Evolutionary conservation across 768 basidiomycete genomes (phyloP).

Genomic region (Lactarius evosmus): DNA sequence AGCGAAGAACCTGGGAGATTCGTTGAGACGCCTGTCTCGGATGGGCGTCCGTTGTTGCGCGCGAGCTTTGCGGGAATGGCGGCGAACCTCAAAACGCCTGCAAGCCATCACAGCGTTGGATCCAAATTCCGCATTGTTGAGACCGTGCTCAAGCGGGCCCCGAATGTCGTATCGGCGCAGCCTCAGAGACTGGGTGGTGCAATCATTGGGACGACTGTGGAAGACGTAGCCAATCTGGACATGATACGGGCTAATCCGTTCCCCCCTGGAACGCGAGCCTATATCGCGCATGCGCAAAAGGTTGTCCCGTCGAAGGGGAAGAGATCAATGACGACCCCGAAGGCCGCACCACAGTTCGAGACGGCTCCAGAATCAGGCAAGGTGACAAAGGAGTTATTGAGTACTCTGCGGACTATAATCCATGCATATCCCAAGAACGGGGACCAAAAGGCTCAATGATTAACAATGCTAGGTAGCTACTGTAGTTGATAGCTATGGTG

Average conservation of each 20-base stretch:
- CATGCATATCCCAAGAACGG: not conserved
- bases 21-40: constrained; percentile 13
- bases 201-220: constrained; percentile 35
- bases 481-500: constrained; percentile 14
- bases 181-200: constrained; percentile 38
- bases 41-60: constrained; percentile 26
- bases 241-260: constrained; percentile 45
- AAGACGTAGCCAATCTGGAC: constrained; percentile 33
- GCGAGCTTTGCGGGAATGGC: constrained; percentile 48
- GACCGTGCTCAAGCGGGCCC: constrained; percentile 37
- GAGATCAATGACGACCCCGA: not conserved
- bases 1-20: constrained; percentile 58
- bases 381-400: constrained; percentile 11
- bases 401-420: constrained; percentile 12
- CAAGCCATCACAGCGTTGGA: constrained; percentile 15
- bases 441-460: not conserved
- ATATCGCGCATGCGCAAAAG: constrained; percentile 34
- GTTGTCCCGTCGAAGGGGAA: constrained; percentile 6
- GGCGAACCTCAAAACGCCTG: constrained; percentile 30
- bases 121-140: constrained; percentile 35
- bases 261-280: constrained; percentile 48
- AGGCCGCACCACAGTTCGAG: not conserved
- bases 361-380: not conserved
- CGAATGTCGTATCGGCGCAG: constrained; percentile 35
- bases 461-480: constrained; percentile 1